Percentiles rank a stretch among this genome's conserved stretches.
These are phyloP conservation scores for Manihot esculenta DNA, from an alignment of 441 rosid genomes.

Conservation along the genomic window DNA sequence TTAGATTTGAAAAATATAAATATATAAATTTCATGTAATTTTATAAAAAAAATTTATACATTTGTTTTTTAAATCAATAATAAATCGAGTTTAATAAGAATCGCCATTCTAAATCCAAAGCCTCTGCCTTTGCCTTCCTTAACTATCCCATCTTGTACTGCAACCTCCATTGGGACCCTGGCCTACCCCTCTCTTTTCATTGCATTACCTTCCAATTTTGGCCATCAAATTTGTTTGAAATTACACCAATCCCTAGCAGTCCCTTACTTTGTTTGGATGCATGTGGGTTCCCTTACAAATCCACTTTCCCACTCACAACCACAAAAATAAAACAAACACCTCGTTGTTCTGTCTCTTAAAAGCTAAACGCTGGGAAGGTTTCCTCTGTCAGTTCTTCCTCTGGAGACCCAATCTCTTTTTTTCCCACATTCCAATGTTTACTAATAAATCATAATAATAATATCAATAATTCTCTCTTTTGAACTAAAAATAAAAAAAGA, in stretches of 20 bases:
- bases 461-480: no score
- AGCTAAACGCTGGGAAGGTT: constrained; percentile 30
- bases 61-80: no score
- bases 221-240: neutral
- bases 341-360: constrained; percentile 42
- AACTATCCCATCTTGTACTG: constrained; percentile 7
- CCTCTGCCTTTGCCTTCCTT: neutral
- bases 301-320: constrained; percentile 2
- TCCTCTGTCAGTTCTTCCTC: constrained; percentile 31
- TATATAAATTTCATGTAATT: no score
- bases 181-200: no score
- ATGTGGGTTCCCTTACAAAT: neutral
- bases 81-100: no score
- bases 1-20: no score
- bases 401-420: constrained; percentile 17
- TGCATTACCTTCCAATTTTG: neutral
- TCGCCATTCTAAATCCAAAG: no score
- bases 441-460: neutral
- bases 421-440: constrained; percentile 31
- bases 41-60: no score
- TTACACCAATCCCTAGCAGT: constrained; percentile 1
- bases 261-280: neutral
- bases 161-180: neutral
- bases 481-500: neutral
- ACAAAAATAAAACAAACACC: constrained; percentile 14